These are phyloP conservation scores for Pleurotus tuber-regium DNA, from an alignment of 768 basidiomycete genomes.

Conservation along the genomic window DNA sequence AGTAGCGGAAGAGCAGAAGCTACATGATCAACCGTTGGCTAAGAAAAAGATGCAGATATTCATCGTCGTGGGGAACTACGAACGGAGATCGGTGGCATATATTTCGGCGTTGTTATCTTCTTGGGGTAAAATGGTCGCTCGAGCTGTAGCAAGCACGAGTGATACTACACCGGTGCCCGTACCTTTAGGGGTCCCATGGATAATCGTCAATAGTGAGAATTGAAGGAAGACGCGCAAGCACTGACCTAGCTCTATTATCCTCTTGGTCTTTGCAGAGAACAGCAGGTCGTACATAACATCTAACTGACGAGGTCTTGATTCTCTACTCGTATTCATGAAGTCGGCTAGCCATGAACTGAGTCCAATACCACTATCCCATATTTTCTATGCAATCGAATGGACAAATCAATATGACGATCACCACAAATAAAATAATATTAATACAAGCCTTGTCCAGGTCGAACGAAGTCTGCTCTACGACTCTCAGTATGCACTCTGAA, in stretches of 20 bases:
- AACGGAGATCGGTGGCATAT: slow-evolving; percentile 73
- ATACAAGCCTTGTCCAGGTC: slow-evolving; percentile 85
- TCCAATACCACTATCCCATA: slow-evolving; percentile 94
- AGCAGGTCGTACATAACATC: slow-evolving; percentile 30
- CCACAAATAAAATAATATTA: neutral
- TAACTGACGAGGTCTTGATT: slow-evolving; percentile 6
- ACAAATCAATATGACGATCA: too few species aligned
- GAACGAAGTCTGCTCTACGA: slow-evolving; percentile 84
- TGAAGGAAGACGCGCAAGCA: too few species aligned
- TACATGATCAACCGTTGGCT: slow-evolving; percentile 23
- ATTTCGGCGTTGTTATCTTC: slow-evolving; percentile 31
- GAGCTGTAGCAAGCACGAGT: slow-evolving; percentile 57
- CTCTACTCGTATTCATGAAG: slow-evolving; percentile 20
- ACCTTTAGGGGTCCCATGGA: too few species aligned
- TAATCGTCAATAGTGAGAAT: too few species aligned
- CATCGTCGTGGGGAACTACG: slow-evolving; percentile 20
- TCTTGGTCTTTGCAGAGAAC: slow-evolving; percentile 35
- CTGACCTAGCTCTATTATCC: slow-evolving; percentile 72
- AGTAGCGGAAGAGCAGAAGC: slow-evolving; percentile 82
- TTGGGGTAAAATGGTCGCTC: slow-evolving; percentile 29
- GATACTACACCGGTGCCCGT: slow-evolving; percentile 86
- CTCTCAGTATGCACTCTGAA: slow-evolving; percentile 32
- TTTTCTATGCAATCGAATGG: slow-evolving; percentile 85
- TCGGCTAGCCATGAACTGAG: slow-evolving; percentile 73
- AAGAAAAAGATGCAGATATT: neutral